A percentile compares a stretch with the other conserved stretches of the same genome.
Conservation (phyloP, 495 filamentous ascomycete genomes). For the Hypoxylon intermedium region DNA sequence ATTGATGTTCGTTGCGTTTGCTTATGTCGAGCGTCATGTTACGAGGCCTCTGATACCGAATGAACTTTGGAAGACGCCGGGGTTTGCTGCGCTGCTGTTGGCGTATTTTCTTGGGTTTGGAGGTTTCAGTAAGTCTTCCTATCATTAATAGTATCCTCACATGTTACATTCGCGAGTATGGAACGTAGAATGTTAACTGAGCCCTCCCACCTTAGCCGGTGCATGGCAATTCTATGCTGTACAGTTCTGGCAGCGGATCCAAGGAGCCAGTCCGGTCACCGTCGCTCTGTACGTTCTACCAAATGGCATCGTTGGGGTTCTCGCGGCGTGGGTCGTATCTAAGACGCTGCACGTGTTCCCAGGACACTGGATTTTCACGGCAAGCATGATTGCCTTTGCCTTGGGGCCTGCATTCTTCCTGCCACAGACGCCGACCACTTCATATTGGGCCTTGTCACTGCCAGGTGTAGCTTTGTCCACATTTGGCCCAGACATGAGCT, state of each 20-base stretch:
- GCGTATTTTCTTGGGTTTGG: constrained; percentile 60
- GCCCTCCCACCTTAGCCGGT: constrained; percentile 38
- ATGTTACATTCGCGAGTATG: not conserved
- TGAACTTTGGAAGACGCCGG: constrained; percentile 44
- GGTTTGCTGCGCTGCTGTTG: constrained; percentile 57
- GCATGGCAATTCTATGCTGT: constrained; percentile 61
- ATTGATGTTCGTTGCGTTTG: constrained; percentile 56
- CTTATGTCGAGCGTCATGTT: constrained; percentile 52
- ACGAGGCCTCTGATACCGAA: constrained; percentile 60
- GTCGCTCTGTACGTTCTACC: constrained; percentile 54
- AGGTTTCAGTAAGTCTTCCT: constrained; percentile 40
- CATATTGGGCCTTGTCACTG: constrained; percentile 65
- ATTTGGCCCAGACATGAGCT: constrained; percentile 67
- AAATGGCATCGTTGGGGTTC: constrained; percentile 53
- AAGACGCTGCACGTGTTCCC: constrained; percentile 54
- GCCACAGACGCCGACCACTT: constrained; percentile 51
- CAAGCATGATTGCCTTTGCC: constrained; percentile 53
- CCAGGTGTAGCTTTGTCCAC: constrained; percentile 59
- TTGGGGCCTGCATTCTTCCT: constrained; percentile 53
- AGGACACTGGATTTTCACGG: constrained; percentile 57
- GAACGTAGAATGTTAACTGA: not conserved
- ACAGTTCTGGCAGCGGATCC: constrained; percentile 59
- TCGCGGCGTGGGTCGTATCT: constrained; percentile 56
- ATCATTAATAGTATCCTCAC: too few species aligned
- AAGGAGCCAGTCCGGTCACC: constrained; percentile 47